These are phyloP conservation scores for Pleurotus djamor DNA, from an alignment of 768 basidiomycete species.

Conservation along the genomic window DNA sequence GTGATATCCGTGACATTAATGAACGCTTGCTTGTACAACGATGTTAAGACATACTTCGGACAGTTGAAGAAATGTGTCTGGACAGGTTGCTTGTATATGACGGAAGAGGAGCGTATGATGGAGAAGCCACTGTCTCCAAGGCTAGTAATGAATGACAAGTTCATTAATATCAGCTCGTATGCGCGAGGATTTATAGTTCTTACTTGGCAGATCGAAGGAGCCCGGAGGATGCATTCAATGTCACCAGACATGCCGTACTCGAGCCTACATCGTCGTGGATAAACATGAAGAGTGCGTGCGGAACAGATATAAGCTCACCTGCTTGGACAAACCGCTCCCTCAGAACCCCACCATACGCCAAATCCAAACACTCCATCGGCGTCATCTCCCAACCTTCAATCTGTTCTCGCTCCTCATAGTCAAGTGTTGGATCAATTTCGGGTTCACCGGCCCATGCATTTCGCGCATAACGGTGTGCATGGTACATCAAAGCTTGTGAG, in stretches of 20 bases:
- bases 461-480: slow-evolving; percentile 70
- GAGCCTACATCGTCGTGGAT: slow-evolving; percentile 51
- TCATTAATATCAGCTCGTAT: too few species aligned
- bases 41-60: slow-evolving; percentile 35
- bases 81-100: slow-evolving; percentile 49
- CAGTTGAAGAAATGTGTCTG: slow-evolving; percentile 60
- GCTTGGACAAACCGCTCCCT: slow-evolving; percentile 67
- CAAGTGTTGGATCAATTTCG: slow-evolving; percentile 75
- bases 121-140: slow-evolving; percentile 80
- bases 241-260: slow-evolving; percentile 79
- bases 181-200: slow-evolving; percentile 12
- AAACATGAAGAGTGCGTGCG: too few species aligned
- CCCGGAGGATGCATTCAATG: slow-evolving; percentile 73
- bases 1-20: slow-evolving; percentile 16
- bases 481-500: slow-evolving; percentile 89
- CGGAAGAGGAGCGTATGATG: slow-evolving; percentile 65
- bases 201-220: slow-evolving; percentile 78
- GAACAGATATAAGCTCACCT: slow-evolving; percentile 35
- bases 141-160: slow-evolving; percentile 28
- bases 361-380: slow-evolving; percentile 66
- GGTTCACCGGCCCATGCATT: slow-evolving; percentile 83
- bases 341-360: slow-evolving; percentile 71
- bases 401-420: slow-evolving; percentile 63
- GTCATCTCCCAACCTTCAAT: slow-evolving; percentile 79
- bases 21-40: neutral